Percentiles rank a stretch among this genome's conserved stretches.
Conservation (phyloP, 1,139 yeast species). For the Candida neerlandica region DNA sequence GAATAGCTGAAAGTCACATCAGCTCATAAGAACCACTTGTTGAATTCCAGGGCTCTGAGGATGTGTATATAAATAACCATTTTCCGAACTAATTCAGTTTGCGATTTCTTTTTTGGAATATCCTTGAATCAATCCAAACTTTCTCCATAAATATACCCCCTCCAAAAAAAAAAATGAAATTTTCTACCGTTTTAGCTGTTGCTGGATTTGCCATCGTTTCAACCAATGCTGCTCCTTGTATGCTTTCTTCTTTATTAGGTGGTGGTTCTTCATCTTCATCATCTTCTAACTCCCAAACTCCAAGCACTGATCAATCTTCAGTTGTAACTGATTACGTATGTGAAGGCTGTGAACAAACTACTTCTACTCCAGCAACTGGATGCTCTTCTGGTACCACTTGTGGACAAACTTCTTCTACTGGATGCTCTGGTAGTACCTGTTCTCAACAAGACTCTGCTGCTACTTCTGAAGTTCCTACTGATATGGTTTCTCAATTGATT, state of each 20-base stretch:
- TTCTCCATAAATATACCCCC: too few species aligned
- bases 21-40: too few species aligned
- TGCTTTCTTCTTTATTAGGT: neutral
- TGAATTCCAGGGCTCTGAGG: too few species aligned
- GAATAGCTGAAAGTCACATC: too few species aligned
- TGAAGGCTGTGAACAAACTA: neutral
- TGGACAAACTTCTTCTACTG: neutral
- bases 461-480: slow-evolving; percentile 1
- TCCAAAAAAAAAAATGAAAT: slow-evolving; percentile 5
- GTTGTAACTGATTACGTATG: neutral
- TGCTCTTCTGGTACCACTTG: neutral
- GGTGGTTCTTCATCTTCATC: neutral
- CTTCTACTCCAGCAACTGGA: neutral
- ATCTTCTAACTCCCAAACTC: neutral
- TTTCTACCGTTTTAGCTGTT: slow-evolving; percentile 3
- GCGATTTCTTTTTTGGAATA: too few species aligned
- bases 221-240: neutral
- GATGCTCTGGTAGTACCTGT: neutral
- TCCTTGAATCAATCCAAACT: too few species aligned
- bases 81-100: too few species aligned
- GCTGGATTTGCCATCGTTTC: neutral
- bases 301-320: neutral
- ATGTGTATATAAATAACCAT: too few species aligned
- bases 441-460: neutral
- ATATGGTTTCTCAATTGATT: slow-evolving; percentile 4